These are phyloP conservation scores for Trichoderma sp. DNA, from an alignment of 2,329 filamentous ascomycete species.

Conservation along the genomic window DNA sequence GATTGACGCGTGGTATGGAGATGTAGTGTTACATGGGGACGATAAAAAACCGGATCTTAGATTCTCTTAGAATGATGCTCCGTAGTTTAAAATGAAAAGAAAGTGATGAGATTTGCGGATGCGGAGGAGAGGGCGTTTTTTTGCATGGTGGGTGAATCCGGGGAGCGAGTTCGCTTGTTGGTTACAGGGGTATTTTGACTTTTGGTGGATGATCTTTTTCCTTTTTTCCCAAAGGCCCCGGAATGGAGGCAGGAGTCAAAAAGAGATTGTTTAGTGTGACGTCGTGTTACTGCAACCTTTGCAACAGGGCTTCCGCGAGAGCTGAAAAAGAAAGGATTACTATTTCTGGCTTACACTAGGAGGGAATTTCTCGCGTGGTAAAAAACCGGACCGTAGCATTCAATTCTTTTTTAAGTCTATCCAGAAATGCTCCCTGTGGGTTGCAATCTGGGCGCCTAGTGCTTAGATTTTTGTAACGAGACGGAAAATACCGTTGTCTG, in stretches of 20 bases:
- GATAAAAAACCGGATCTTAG: constrained; percentile 1
- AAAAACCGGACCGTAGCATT: neutral
- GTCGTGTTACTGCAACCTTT: neutral
- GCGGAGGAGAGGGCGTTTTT: neutral
- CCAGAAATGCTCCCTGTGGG: neutral
- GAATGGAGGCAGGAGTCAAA: neutral
- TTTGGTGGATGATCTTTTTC: neutral
- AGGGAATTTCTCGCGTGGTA: neutral
- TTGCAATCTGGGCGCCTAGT: neutral
- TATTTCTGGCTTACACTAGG: neutral
- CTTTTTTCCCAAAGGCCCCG: neutral
- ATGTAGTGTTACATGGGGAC: neutral
- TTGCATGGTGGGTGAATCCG: neutral
- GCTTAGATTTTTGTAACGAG: neutral
- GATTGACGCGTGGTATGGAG: neutral
- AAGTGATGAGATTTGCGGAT: neutral
- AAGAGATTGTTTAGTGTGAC: neutral
- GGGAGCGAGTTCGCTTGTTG: neutral
- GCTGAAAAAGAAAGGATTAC: neutral
- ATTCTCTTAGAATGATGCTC: neutral
- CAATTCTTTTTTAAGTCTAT: neutral
- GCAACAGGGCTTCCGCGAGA: neutral
- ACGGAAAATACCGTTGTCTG: neutral
- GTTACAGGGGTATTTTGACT: neutral
- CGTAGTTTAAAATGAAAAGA: too few relatives aligned